Evolutionary conservation across 1,284 basidiomycete genomes (phyloP).

Genomic region (Cutaneotrichosporon dermatis): DNA sequence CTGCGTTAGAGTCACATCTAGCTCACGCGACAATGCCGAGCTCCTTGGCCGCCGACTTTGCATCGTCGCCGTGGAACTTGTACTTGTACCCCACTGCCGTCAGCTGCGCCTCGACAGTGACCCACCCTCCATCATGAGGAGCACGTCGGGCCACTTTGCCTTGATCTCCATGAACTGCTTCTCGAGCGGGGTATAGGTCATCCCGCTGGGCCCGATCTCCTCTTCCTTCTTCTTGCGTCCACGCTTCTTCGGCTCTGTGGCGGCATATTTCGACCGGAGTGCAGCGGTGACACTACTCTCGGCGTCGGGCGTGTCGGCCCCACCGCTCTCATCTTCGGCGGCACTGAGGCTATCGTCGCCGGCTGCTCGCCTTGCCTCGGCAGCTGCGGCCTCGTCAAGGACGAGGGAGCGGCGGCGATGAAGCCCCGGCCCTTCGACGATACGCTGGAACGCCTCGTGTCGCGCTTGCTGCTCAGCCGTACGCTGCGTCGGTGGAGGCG

Average conservation of each 20-base stretch:
- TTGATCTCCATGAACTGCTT: slow-evolving; percentile 72
- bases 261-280: slow-evolving; percentile 33
- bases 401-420: slow-evolving; percentile 41
- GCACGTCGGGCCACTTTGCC: slow-evolving; percentile 64
- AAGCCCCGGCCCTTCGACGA: slow-evolving; percentile 24
- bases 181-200: slow-evolving; percentile 76
- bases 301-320: background rate
- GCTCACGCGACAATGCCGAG: slow-evolving; percentile 55
- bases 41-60: slow-evolving; percentile 51
- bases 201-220: slow-evolving; percentile 68
- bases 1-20: background rate
- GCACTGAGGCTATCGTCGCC: slow-evolving; percentile 1
- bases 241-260: slow-evolving; percentile 20
- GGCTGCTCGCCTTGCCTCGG: slow-evolving; percentile 25
- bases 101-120: background rate
- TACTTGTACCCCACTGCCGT: slow-evolving; percentile 73
- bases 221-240: slow-evolving; percentile 46
- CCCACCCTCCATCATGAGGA: slow-evolving; percentile 71
- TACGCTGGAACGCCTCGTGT: slow-evolving; percentile 36
- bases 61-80: slow-evolving; percentile 84
- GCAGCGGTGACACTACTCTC: slow-evolving; percentile 17
- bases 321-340: slow-evolving; percentile 3
- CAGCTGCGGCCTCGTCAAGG: slow-evolving; percentile 46
- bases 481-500: background rate
- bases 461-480: slow-evolving; percentile 30